Evolutionary conservation across 2,329 filamentous ascomycete species (phyloP).

Genomic region (Xylariaceae sp.): DNA sequence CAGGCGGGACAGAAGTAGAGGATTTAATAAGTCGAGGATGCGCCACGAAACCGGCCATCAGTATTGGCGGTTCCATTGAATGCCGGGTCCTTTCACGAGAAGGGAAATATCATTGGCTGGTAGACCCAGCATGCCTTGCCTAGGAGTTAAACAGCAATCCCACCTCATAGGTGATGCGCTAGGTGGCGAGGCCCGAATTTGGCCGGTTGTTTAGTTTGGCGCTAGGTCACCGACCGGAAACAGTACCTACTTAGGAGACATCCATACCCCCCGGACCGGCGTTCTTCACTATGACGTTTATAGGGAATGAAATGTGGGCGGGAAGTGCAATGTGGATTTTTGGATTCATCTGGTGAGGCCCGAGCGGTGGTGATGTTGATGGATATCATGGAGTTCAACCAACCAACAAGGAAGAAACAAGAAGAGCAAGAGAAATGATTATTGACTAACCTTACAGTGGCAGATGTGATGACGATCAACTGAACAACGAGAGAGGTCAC

Average conservation of each 20-base stretch:
- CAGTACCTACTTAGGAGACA: constrained; percentile 18
- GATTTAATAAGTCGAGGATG: constrained; percentile 18
- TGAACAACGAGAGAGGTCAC: neutral
- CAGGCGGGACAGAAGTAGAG: constrained; percentile 2
- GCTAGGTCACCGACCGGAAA: constrained; percentile 24
- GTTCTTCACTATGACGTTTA: constrained; percentile 8
- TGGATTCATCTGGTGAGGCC: neutral
- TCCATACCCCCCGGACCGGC: neutral
- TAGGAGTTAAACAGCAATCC: constrained; percentile 5
- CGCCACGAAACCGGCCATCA: constrained; percentile 13
- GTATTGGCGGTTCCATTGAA: constrained; percentile 5
- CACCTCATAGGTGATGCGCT: constrained; percentile 15
- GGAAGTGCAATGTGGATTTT: neutral
- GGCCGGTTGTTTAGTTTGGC: constrained; percentile 17
- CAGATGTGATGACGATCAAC: neutral
- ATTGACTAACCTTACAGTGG: constrained; percentile 13
- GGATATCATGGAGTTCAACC: neutral
- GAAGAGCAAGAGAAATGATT: neutral
- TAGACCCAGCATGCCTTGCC: constrained; percentile 13
- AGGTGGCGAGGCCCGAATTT: constrained; percentile 15
- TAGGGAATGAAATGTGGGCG: neutral
- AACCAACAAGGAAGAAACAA: neutral
- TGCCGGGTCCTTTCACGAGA: constrained; percentile 8
- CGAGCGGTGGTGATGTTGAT: neutral
- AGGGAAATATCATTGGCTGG: constrained; percentile 19